Base-by-base conservation (phyloP, 2,329 filamentous ascomycete genomes). In the Pseudophaeomoniella oleicola region DNA sequence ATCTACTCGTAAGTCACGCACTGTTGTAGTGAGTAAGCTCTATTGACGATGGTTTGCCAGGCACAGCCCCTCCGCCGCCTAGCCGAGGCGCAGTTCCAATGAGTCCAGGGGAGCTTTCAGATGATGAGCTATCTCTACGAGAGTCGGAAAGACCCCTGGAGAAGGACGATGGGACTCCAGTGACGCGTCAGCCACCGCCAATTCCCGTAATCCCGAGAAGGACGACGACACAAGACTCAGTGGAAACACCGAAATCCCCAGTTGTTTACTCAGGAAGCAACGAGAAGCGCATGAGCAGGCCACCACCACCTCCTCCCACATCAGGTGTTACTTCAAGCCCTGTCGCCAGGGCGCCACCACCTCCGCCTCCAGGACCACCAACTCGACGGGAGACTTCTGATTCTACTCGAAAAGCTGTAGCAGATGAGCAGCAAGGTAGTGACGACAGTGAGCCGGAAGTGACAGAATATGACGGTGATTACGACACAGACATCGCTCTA, bases 401-500 rank as follows among this genome's bases (percentile, higher is more conserved):
- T 45, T 66, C 64, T 37, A 62, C 62, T 34, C 34, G 32, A 5
- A 47, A 54, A 2, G 44, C 39, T 10, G 47, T 60, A 9, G 59
- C 64, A 10, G 60, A 69, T 12, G 58, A 60, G 37, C 59, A 37
- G 51, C 67, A 42, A 61, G 39, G 63, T 63, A 42, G 69, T 62
- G 60, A 70, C 30, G 78, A 79, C 11, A 78, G 75, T 16, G 79
- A 81, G 40, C 84, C 81, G 40, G 86, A 92, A 50, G 71, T 85
- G 19, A 92, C 85, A 0, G 88, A 94, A 52, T 96, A 96, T 51
- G 90, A 98, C 53, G 90, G 88, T 4, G 90, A 96, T 52, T 96
- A 96, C 54, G 90, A 96, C 49, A 96, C 90, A 4, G 90, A 96
- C 54, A 96, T 96, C 52, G 87, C 81, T 2, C 84, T 87, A n/a